These are phyloP conservation scores for Nannochloris sp. DNA, from an alignment of 139 green algal species.

Conservation along the genomic window DNA sequence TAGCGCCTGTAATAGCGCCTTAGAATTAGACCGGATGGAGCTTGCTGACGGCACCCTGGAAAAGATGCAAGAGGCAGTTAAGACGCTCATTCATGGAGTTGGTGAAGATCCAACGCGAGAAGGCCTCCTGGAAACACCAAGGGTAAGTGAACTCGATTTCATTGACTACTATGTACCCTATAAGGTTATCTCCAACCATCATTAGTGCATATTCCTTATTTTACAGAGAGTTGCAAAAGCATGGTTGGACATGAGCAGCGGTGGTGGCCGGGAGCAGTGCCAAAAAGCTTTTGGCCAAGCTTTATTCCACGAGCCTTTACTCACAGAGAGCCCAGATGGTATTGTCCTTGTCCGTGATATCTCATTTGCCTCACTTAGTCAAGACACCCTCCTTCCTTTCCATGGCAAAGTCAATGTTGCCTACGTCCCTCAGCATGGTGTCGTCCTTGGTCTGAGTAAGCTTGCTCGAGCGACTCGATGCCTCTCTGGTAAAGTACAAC, in stretches of 20 bases:
- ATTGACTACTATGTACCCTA: not conserved
- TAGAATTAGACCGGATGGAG: not conserved
- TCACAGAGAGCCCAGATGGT: conserved; percentile 27
- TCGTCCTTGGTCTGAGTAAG: conserved; percentile 80
- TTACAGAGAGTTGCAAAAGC: conserved; percentile 86
- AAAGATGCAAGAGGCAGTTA: conserved; percentile 42
- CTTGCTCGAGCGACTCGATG: conserved; percentile 72
- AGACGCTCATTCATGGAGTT: conserved; percentile 53
- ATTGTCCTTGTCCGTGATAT: conserved; percentile 89
- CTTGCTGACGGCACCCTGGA: not conserved
- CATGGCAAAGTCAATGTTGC: conserved; percentile 82
- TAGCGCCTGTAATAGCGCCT: not conserved
- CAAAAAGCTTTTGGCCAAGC: conserved; percentile 55
- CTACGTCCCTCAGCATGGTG: conserved; percentile 73
- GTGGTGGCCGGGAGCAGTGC: conserved; percentile 27
- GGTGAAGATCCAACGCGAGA: conserved; percentile 78
- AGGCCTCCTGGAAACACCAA: conserved; percentile 78
- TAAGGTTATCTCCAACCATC: not conserved
- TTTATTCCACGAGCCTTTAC: conserved; percentile 70
- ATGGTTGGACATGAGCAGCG: conserved; percentile 63
- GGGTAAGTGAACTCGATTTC: conserved; percentile 37
- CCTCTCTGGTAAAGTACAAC: conserved; percentile 66
- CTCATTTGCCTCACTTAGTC: conserved; percentile 73
- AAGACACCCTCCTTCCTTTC: conserved; percentile 82
- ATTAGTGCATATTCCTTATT: no score